phyloP scores from a whole-genome alignment of 2,329 filamentous ascomycete species.

The Penicillium sp. region DNA sequence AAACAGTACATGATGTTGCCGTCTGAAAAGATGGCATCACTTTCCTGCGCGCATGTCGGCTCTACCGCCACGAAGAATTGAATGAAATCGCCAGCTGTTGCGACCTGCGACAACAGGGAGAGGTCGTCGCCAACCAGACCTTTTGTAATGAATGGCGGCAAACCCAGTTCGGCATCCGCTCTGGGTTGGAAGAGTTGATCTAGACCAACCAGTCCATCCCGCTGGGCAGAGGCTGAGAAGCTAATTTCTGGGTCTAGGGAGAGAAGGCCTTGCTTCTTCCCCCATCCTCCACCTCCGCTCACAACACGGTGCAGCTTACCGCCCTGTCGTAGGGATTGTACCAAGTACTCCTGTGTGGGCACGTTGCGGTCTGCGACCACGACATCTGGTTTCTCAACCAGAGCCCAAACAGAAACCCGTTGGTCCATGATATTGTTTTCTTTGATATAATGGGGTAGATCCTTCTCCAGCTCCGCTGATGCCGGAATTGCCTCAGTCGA shows the following conservation, averaged over 20 bases:
- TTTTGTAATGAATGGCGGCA: conserved; percentile 26
- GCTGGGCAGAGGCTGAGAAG: conserved; percentile 26
- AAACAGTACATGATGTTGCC: conserved; percentile 32
- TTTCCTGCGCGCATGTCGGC: conserved; percentile 8
- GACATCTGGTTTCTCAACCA: conserved; percentile 36
- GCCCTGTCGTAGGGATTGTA: conserved; percentile 33
- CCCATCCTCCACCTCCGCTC: conserved; percentile 49
- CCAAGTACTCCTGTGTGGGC: conserved; percentile 27
- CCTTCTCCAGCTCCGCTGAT: conserved; percentile 45
- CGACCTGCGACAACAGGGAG: conserved; percentile 43
- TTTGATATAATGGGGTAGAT: conserved; percentile 43
- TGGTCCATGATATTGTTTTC: conserved; percentile 41
- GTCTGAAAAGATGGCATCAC: background rate
- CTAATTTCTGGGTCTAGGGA: conserved; percentile 45
- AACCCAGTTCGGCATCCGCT: conserved; percentile 9
- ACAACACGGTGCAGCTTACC: conserved; percentile 46
- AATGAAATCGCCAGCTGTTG: conserved; percentile 41
- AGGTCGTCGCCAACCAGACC: conserved; percentile 33
- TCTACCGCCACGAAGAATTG: conserved; percentile 46
- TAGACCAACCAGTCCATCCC: conserved; percentile 22
- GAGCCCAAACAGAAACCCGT: conserved; percentile 46
- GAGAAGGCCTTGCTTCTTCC: conserved; percentile 48
- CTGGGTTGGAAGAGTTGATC: conserved; percentile 28
- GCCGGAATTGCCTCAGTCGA: conserved; percentile 40
- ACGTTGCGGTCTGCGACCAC: conserved; percentile 9